Conservation (phyloP, 2,329 filamentous ascomycete species). For the Paecilomyces variotii region DNA sequence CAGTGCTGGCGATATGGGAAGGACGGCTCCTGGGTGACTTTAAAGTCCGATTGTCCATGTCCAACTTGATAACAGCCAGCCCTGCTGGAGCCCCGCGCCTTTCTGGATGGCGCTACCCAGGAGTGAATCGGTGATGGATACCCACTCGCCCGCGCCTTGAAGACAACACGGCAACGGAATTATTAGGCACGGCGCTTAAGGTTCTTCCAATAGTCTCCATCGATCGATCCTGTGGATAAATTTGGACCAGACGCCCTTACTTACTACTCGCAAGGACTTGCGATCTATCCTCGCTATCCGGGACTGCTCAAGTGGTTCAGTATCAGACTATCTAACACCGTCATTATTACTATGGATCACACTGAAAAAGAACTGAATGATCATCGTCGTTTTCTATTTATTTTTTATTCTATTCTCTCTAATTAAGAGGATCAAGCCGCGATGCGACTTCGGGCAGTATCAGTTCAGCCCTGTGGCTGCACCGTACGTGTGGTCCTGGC, state of each 20-base stretch:
- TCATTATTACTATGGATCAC: background rate
- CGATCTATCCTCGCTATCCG: background rate
- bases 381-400: background rate
- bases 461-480: conserved; percentile 33
- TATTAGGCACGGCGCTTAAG: conserved; percentile 1
- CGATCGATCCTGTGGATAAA: background rate
- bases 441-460: conserved; percentile 34
- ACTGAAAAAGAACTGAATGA: background rate
- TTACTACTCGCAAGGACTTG: background rate
- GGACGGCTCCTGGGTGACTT: conserved; percentile 14
- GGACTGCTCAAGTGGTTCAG: background rate
- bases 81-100: conserved; percentile 14
- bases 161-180: background rate
- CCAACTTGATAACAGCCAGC: conserved; percentile 7
- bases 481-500: conserved; percentile 28
- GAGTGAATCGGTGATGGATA: conserved; percentile 3
- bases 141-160: background rate
- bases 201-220: conserved; percentile 1
- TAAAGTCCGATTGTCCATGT: conserved; percentile 5
- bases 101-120: conserved; percentile 1
- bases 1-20: conserved; percentile 11
- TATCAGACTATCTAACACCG: background rate
- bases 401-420: background rate
- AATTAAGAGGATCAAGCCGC: conserved; percentile 11
- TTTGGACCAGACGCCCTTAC: background rate